Conservation (phyloP, 108 stramenopile species). For the Nitzschia sp. region DNA sequence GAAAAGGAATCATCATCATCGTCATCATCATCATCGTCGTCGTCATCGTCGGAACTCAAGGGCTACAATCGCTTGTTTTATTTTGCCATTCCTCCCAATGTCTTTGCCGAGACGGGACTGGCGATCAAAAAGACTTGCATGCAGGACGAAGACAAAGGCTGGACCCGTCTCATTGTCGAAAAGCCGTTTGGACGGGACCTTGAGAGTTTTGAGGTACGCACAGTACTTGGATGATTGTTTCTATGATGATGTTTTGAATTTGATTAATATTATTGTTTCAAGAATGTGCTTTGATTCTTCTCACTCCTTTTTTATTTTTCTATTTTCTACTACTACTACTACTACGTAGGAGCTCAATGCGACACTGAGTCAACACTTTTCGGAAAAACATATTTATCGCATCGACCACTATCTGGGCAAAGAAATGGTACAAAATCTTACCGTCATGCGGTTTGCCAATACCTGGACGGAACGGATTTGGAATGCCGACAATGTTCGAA, state of each 20-base stretch:
- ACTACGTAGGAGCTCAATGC: slow-evolving; percentile 63
- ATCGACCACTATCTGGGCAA: slow-evolving; percentile 99
- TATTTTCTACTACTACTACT: too few relatives aligned
- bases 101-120: slow-evolving; percentile 86
- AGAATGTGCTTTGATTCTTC: background rate
- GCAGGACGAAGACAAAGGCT: slow-evolving; percentile 73
- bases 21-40: background rate
- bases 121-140: slow-evolving; percentile 78
- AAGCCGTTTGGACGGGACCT: slow-evolving; percentile 98
- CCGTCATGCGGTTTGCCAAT: slow-evolving; percentile 92
- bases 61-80: slow-evolving; percentile 88
- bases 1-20: slow-evolving; percentile 5
- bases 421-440: slow-evolving; percentile 98
- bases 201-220: slow-evolving; percentile 60
- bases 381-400: slow-evolving; percentile 90
- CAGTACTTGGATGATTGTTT: too few relatives aligned
- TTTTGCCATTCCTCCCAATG: slow-evolving; percentile 97
- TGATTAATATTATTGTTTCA: background rate
- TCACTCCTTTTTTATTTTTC: too few relatives aligned
- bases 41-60: slow-evolving; percentile 7
- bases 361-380: slow-evolving; percentile 67
- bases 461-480: slow-evolving; percentile 89
- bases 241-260: too few relatives aligned
- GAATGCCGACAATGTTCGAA: slow-evolving; percentile 71
- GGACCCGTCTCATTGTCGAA: slow-evolving; percentile 93